Conservation (phyloP, 306 rosid genomes). For the Prunus kanzakura region DNA sequence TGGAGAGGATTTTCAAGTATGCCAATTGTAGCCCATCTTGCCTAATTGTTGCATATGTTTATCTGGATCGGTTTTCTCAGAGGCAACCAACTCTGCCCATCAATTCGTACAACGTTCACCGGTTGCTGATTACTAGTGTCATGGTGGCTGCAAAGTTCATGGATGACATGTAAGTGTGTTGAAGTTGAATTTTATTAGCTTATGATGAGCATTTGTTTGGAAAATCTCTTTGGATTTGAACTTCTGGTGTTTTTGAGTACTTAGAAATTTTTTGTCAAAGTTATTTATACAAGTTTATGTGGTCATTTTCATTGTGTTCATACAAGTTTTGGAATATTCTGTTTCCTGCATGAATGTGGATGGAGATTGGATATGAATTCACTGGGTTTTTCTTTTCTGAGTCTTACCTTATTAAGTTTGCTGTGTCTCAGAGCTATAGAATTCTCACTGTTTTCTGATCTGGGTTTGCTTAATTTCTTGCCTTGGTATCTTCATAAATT, state of each 20-base stretch:
- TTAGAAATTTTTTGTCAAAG: not conserved
- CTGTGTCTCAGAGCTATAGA: not conserved
- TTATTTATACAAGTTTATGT: not conserved
- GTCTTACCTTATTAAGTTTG: not conserved
- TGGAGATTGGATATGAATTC: not conserved
- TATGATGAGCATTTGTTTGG: not conserved
- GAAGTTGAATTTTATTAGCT: not conserved
- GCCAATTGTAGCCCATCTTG: constrained; percentile 93
- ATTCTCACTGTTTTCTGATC: not conserved
- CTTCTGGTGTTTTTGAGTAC: not conserved
- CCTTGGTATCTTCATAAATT: not conserved
- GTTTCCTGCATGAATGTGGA: not conserved
- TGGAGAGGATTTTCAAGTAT: constrained; percentile 88
- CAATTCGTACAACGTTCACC: constrained; percentile 83
- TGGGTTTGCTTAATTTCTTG: constrained; percentile 1
- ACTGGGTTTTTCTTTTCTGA: not conserved
- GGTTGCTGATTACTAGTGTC: constrained; percentile 86
- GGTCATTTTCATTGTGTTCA: not conserved
- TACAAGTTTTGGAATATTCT: not conserved
- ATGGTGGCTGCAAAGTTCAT: constrained; percentile 95
- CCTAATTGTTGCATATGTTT: constrained; percentile 81
- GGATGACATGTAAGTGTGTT: constrained; percentile 82
- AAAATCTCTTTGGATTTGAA: not conserved
- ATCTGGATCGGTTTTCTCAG: constrained; percentile 87
- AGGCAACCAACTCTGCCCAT: constrained; percentile 71